phyloP scores from a whole-genome alignment of 208 protist genomes.

The Leishmania tarentolae region DNA sequence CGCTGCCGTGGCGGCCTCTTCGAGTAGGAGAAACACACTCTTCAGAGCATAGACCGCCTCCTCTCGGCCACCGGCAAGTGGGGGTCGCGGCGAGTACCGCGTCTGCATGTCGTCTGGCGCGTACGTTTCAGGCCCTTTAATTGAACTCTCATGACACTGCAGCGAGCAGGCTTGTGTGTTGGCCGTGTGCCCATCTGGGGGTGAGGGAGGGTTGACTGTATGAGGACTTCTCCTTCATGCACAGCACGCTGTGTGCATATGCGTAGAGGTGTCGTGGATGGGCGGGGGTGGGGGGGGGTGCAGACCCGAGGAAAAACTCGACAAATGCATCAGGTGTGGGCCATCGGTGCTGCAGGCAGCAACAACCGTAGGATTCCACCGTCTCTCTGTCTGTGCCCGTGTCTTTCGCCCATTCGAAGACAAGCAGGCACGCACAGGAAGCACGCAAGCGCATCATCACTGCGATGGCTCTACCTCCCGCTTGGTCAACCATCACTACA shows the following conservation, averaged over 20 bases:
- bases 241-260: not conserved
- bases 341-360: not conserved
- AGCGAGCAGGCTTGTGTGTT: not conserved
- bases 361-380: not conserved
- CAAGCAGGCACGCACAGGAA: not conserved
- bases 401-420: not conserved
- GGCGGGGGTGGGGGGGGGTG: not conserved
- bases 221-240: not conserved
- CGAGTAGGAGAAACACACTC: conserved; percentile 12
- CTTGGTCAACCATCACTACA: not conserved
- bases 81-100: conserved; percentile 29
- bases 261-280: not conserved
- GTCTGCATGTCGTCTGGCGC: conserved; percentile 36
- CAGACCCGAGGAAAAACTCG: not conserved
- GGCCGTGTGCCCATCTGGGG: not conserved
- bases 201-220: not conserved
- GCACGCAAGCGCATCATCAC: not conserved
- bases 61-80: conserved; percentile 29
- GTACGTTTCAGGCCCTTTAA: not conserved
- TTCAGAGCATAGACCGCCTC: conserved; percentile 27
- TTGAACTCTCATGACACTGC: not conserved
- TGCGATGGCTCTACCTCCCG: not conserved
- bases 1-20: conserved; percentile 17
- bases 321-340: not conserved
- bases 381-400: not conserved